phyloP scores from a whole-genome alignment of 371 early-diverging fungal genomes.

The Mucor piriformis region DNA sequence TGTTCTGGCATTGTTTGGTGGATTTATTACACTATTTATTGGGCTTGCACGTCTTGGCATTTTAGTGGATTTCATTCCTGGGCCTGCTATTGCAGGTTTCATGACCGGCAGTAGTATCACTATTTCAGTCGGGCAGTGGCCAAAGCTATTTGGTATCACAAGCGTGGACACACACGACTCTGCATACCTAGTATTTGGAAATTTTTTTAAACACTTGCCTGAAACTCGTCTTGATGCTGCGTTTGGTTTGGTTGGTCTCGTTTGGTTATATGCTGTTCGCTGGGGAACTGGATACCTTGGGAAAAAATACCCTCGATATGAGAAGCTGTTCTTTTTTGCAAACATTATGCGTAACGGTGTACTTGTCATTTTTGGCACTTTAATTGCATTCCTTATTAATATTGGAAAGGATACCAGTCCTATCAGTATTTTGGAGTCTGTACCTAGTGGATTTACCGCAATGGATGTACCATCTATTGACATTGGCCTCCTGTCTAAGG shows the following conservation, averaged over 20 bases:
- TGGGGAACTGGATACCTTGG: slow-evolving; percentile 25
- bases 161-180: slow-evolving; percentile 59
- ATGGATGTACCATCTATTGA: slow-evolving; percentile 54
- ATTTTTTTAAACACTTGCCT: slow-evolving; percentile 45
- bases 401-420: slow-evolving; percentile 33
- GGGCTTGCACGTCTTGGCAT: slow-evolving; percentile 80
- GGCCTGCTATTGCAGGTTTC: slow-evolving; percentile 74
- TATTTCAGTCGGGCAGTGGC: slow-evolving; percentile 73
- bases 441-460: slow-evolving; percentile 71
- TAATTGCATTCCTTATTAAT: slow-evolving; percentile 39
- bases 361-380: slow-evolving; percentile 48
- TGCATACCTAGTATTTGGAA: slow-evolving; percentile 54
- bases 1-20: slow-evolving; percentile 57
- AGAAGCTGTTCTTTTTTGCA: slow-evolving; percentile 43
- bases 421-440: slow-evolving; percentile 60
- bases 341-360: slow-evolving; percentile 52
- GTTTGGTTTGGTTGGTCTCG: slow-evolving; percentile 47
- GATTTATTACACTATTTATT: slow-evolving; percentile 62
- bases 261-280: slow-evolving; percentile 47
- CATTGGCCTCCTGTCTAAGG: slow-evolving; percentile 34
- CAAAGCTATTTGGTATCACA: slow-evolving; percentile 73
- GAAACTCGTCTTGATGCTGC: slow-evolving; percentile 48
- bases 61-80: slow-evolving; percentile 85
- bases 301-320: slow-evolving; percentile 36
- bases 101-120: slow-evolving; percentile 74